Evolutionary conservation across 2,329 filamentous ascomycete genomes (phyloP).

Genomic region (Aspergillus intermedius): DNA sequence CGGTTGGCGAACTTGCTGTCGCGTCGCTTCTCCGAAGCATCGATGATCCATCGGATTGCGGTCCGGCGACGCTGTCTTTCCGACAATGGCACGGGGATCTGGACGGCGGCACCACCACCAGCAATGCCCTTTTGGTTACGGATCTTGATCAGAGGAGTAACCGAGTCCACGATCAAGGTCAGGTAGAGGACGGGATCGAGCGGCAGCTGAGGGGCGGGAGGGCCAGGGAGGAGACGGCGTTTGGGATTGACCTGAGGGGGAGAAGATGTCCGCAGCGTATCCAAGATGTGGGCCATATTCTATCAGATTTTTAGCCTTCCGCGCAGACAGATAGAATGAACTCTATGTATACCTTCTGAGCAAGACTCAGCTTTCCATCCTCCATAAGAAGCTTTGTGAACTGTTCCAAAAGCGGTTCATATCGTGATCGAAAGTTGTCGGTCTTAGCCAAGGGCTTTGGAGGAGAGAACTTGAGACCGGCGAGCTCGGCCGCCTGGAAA

Average conservation of each 20-base stretch:
- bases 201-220: slow-evolving; percentile 71
- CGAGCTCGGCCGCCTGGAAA: slow-evolving; percentile 27
- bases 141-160: slow-evolving; percentile 81
- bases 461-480: slow-evolving; percentile 71
- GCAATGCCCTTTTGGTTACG: slow-evolving; percentile 67
- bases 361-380: slow-evolving; percentile 80
- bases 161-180: slow-evolving; percentile 81
- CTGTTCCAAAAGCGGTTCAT: slow-evolving; percentile 78
- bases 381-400: slow-evolving; percentile 86
- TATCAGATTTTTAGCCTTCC: slow-evolving; percentile 31
- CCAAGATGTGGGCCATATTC: slow-evolving; percentile 81
- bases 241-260: slow-evolving; percentile 67
- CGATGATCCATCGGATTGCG: slow-evolving; percentile 84
- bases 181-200: slow-evolving; percentile 87
- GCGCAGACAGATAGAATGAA: no score
- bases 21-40: slow-evolving; percentile 70
- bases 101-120: slow-evolving; percentile 78
- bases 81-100: slow-evolving; percentile 71
- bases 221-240: slow-evolving; percentile 57
- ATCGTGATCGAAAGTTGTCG: slow-evolving; percentile 67
- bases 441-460: slow-evolving; percentile 61
- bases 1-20: slow-evolving; percentile 68
- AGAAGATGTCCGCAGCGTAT: slow-evolving; percentile 72
- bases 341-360: slow-evolving; percentile 63
- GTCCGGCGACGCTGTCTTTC: slow-evolving; percentile 68